Percentiles rank a stretch among this genome's conserved stretches.
Conservation (phyloP, 768 basidiomycete genomes). For the Russula emetica region DNA sequence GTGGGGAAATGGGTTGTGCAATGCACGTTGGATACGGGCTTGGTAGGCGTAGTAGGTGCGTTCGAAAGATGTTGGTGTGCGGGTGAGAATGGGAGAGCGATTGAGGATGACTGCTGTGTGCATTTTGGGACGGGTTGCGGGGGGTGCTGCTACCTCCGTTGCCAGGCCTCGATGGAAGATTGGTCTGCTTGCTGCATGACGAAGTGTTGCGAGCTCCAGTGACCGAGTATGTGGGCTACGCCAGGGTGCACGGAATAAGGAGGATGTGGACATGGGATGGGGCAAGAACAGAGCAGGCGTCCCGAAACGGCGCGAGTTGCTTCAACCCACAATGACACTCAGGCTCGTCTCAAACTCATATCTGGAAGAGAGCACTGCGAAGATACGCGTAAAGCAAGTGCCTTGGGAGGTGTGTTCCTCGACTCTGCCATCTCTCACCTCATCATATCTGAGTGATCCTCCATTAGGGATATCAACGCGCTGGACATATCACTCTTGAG, state of each 20-base stretch:
- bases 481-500: constrained; percentile 81
- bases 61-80: constrained; percentile 69
- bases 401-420: constrained; percentile 82
- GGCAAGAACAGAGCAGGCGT: too few relatives aligned
- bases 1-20: constrained; percentile 83
- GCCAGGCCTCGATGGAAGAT: constrained; percentile 14
- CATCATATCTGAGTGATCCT: neutral
- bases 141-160: constrained; percentile 8
- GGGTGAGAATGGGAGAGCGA: constrained; percentile 71
- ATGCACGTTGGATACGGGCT: constrained; percentile 71
- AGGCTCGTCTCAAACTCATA: constrained; percentile 75
- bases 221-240: neutral
- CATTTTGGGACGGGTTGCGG: constrained; percentile 32
- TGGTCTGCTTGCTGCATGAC: neutral
- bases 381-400: constrained; percentile 85
- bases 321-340: constrained; percentile 52
- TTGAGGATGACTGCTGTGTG: constrained; percentile 70
- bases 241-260: constrained; percentile 2
- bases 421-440: neutral
- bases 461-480: constrained; percentile 87
- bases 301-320: constrained; percentile 6
- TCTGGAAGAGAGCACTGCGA: constrained; percentile 81
- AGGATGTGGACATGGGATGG: neutral
- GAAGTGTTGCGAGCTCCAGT: neutral
- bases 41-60: constrained; percentile 81